Evolutionary conservation across 768 basidiomycete species (phyloP), one percentile per base, ranked within the genome.

Genomic region (Serpula lacrymans): DNA sequence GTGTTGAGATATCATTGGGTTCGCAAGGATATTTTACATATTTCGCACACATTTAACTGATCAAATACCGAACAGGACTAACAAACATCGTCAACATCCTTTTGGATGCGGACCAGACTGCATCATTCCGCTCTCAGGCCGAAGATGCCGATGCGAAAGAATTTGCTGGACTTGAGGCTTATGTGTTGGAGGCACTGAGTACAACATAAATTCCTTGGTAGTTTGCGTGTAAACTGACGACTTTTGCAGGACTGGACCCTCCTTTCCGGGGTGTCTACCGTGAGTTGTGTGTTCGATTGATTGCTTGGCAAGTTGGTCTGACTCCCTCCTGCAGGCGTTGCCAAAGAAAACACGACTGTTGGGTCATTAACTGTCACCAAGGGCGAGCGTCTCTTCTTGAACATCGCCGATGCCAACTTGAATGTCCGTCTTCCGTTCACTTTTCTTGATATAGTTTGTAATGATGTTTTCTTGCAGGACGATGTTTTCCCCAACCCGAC

Each of bases 1-100:
- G 78, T 5, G 80, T 81, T 9, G 86, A 89, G 59, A 58, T 90
- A 27, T 77, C 81, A 7, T 71, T 90, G 39, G 77, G 86, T 80
- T 49, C 27, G 70, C 57, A n/a, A n/a, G n/a, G n/a, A n/a, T n/a
- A n/a, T n/a, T n/a, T n/a, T n/a, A n/a, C n/a, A n/a, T n/a, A n/a
- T n/a, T n/a, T n/a, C n/a, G n/a, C n/a, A n/a, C n/a, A n/a, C n/a
- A n/a, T n/a, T 39, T 47, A 37, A 42, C 24, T 45, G 20, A 16
- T 16, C 30, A 16, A 11, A 23, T 42, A 20, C 34, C 37, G 31
- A 33, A 10, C 25, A 85, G 86, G 77, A 1, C 53, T 84, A 40
- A 77, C 82, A 8, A 83, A 90, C 45, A 64, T 78, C 13, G 54
- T 88, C 46, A 77, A 90, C 57, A 59, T 75, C 39, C 81, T 82